These are phyloP conservation scores for Aspergillus quadricinctus DNA, from an alignment of 2,329 filamentous ascomycete species.

Conservation along the genomic window DNA sequence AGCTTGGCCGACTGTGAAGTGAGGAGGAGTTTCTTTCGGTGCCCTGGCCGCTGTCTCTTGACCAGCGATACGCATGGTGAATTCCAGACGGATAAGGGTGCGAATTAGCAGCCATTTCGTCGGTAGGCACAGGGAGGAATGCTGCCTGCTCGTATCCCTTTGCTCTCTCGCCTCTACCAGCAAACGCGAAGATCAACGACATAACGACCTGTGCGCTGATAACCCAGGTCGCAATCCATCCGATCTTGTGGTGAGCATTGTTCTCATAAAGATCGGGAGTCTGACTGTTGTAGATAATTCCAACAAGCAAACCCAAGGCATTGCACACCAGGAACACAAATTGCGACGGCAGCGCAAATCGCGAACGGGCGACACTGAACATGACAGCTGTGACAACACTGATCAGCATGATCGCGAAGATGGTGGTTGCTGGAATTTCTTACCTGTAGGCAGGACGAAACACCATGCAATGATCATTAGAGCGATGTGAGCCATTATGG, in stretches of 20 bases:
- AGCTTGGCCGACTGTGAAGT: slow-evolving; percentile 60
- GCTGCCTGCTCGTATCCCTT: slow-evolving; percentile 48
- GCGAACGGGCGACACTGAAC: slow-evolving; percentile 76
- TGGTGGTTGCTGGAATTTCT: slow-evolving; percentile 23
- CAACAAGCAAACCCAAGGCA: slow-evolving; percentile 59
- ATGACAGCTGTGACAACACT: slow-evolving; percentile 61
- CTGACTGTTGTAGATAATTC: slow-evolving; percentile 68
- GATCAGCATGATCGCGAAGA: background rate
- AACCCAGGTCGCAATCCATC: slow-evolving; percentile 76
- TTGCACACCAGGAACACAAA: slow-evolving; percentile 63
- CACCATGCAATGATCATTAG: slow-evolving; percentile 71
- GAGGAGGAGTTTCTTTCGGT: slow-evolving; percentile 67
- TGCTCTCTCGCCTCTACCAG: slow-evolving; percentile 41
- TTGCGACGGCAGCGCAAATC: slow-evolving; percentile 66
- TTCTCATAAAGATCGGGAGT: slow-evolving; percentile 83
- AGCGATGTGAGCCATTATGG: slow-evolving; percentile 65
- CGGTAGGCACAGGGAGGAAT: slow-evolving; percentile 60
- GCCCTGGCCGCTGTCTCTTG: slow-evolving; percentile 69
- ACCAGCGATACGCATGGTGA: slow-evolving; percentile 52
- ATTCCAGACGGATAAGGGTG: slow-evolving; percentile 38
- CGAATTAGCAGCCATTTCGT: slow-evolving; percentile 52
- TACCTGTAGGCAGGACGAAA: slow-evolving; percentile 67
- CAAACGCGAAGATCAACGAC: slow-evolving; percentile 60
- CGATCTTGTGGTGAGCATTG: slow-evolving; percentile 83
- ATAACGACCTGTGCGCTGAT: slow-evolving; percentile 66